These are phyloP conservation scores for Epichloe scottii DNA, from an alignment of 2,329 filamentous ascomycete species.

Conservation along the genomic window DNA sequence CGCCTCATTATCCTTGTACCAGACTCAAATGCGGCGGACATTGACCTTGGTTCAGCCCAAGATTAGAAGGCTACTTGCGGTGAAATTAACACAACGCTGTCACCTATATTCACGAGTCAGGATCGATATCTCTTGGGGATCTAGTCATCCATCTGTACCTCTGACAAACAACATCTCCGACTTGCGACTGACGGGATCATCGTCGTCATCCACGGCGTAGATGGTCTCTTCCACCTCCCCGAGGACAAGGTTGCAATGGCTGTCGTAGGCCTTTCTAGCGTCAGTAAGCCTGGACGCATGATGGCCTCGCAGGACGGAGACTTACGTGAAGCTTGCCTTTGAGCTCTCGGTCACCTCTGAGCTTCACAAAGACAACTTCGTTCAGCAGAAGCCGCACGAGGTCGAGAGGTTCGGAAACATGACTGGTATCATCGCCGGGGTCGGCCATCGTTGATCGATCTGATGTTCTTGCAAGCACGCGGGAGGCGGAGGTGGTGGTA, in stretches of 20 bases:
- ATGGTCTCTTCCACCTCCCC: constrained; percentile 97
- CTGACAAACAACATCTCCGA: constrained; percentile 97
- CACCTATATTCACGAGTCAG: constrained; percentile 32
- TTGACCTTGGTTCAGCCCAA: constrained; percentile 1
- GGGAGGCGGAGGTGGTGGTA: neutral
- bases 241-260: constrained; percentile 92
- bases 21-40: neutral
- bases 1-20: neutral
- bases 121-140: neutral
- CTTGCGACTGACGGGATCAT: constrained; percentile 92
- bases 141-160: constrained; percentile 44
- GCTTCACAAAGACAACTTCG: constrained; percentile 93
- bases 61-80: constrained; percentile 38
- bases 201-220: constrained; percentile 82
- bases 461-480: neutral
- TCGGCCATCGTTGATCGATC: constrained; percentile 57
- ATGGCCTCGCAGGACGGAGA: neutral
- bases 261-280: constrained; percentile 73
- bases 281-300: neutral
- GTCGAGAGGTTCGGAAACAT: constrained; percentile 85
- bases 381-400: constrained; percentile 89
- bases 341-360: constrained; percentile 87
- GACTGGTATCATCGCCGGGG: constrained; percentile 56
- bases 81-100: constrained; percentile 62
- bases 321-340: constrained; percentile 84